These are phyloP conservation scores for Streptanthus diversifolius DNA, from an alignment of 345 rosid genomes.

Conservation along the genomic window DNA sequence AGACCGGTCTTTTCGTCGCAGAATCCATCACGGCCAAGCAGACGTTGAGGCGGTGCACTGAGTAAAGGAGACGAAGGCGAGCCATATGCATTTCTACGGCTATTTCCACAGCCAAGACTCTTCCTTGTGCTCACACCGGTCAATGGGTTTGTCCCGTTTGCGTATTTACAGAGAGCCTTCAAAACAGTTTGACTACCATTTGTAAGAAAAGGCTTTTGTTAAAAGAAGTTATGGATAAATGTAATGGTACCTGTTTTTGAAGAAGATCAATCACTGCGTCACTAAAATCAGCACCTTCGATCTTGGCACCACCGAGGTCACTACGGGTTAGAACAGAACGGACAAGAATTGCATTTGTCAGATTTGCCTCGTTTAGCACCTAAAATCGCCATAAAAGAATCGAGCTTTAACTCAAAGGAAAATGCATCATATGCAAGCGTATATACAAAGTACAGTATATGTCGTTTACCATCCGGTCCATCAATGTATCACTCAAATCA, in stretches of 20 bases:
- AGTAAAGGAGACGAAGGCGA: conserved; percentile 79
- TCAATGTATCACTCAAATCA: conserved; percentile 92
- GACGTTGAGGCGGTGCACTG: conserved; percentile 74
- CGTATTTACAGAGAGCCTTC: conserved; percentile 92
- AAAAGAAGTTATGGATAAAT: neutral
- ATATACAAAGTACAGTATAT: neutral
- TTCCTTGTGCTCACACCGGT: conserved; percentile 79
- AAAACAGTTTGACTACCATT: neutral
- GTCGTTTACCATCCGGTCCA: conserved; percentile 88
- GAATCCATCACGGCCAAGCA: conserved; percentile 87
- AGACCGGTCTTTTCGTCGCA: conserved; percentile 71
- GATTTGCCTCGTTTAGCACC: conserved; percentile 93
- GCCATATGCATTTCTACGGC: conserved; percentile 78
- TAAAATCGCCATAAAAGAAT: conserved; percentile 1
- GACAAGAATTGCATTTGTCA: conserved; percentile 75
- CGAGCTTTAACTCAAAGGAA: neutral
- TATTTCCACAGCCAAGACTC: conserved; percentile 89
- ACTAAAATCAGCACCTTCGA: conserved; percentile 95
- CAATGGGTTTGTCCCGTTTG: conserved; percentile 75
- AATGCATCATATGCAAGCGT: neutral
- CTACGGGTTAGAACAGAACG: conserved; percentile 86
- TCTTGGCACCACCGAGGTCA: conserved; percentile 64
- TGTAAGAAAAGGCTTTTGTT: neutral
- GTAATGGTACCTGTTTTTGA: conserved; percentile 65
- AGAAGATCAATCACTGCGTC: conserved; percentile 91